Evolutionary conservation across 352 stramenopile genomes (phyloP), one percentile per base, ranked within the genome.

Genomic region (Aphanomyces astaci): DNA sequence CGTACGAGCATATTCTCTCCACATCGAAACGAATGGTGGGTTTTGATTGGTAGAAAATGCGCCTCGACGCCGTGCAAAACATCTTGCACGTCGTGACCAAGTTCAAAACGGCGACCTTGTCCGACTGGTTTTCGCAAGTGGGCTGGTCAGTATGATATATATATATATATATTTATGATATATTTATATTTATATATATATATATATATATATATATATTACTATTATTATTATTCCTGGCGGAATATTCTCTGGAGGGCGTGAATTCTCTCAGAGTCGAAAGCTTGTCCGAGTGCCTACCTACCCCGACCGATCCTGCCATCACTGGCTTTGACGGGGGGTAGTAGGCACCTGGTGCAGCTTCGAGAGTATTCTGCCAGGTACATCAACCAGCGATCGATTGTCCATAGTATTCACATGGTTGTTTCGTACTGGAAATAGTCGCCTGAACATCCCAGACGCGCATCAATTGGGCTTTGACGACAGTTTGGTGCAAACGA

Each of bases 101-200:
- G 3, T 88, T 83, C 63, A 74, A 88, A 48, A 75, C 78, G 19
- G 68, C 69, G 43, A 76, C 76, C 1, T 71, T 87, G 36, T 64
- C 77, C 1, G 68, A 74, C n/a, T 91, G 82, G 82, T 57, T 91
- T 53, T 77, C 81, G 10, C 86, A 89, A 57, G 82, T 89, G 30
- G 76, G 76, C 28, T 59, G 70, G 22, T 59, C 13, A 13, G 48
- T 49, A n/a, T n/a, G n/a, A n/a, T n/a, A n/a, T n/a, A n/a, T n/a
- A n/a, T n/a, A n/a, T n/a, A n/a, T n/a, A n/a, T n/a, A n/a, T n/a
- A n/a, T n/a, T n/a, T n/a, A n/a, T n/a, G n/a, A n/a, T n/a, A n/a
- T n/a, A n/a, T n/a, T n/a, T n/a, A n/a, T n/a, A n/a, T n/a, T n/a
- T n/a, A n/a, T n/a, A n/a, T n/a, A n/a, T n/a, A n/a, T n/a, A n/a